Conservation (phyloP, 2,329 filamentous ascomycete species). For the Phialophora chinensis region DNA sequence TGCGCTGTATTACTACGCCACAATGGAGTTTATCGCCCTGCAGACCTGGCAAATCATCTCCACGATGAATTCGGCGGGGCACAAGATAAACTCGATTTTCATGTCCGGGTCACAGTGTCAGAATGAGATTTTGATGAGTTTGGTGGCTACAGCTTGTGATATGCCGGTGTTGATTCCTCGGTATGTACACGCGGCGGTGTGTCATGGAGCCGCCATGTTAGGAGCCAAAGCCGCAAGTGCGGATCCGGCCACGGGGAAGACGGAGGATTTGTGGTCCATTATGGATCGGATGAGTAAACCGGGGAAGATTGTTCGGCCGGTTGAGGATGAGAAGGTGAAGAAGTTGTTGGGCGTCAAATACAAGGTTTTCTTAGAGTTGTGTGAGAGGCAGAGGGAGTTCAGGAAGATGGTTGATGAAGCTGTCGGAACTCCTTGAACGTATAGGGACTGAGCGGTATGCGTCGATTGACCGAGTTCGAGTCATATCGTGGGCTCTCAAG, state of each 20-base stretch:
- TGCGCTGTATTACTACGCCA: conserved; percentile 90
- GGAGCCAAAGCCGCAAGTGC: conserved; percentile 95
- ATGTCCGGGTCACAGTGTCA: conserved; percentile 99
- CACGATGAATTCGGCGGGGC: conserved; percentile 88
- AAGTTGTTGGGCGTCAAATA: conserved; percentile 86
- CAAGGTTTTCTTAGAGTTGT: conserved; percentile 93
- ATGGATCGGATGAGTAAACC: conserved; percentile 98
- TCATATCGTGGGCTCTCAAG: background rate
- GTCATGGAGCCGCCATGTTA: conserved; percentile 97
- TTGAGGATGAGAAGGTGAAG: conserved; percentile 74
- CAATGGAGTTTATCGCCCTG: conserved; percentile 97
- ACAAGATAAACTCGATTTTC: conserved; percentile 90
- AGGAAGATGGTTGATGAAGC: conserved; percentile 75
- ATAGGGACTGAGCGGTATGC: background rate
- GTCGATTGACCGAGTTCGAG: background rate
- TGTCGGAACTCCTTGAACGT: conserved; percentile 11
- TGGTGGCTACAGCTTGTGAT: conserved; percentile 86
- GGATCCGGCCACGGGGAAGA: conserved; percentile 70
- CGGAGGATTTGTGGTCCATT: conserved; percentile 90
- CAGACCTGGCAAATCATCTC: conserved; percentile 96
- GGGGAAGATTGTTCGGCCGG: conserved; percentile 80
- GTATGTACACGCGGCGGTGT: conserved; percentile 94
- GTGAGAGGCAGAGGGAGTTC: conserved; percentile 81
- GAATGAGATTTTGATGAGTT: conserved; percentile 87
- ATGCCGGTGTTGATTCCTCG: conserved; percentile 93